Evolutionary conservation across 176 grass and related monocot species (phyloP), one percentile per base, ranked within the genome.

Genomic region (Cenchrus purpureus): DNA sequence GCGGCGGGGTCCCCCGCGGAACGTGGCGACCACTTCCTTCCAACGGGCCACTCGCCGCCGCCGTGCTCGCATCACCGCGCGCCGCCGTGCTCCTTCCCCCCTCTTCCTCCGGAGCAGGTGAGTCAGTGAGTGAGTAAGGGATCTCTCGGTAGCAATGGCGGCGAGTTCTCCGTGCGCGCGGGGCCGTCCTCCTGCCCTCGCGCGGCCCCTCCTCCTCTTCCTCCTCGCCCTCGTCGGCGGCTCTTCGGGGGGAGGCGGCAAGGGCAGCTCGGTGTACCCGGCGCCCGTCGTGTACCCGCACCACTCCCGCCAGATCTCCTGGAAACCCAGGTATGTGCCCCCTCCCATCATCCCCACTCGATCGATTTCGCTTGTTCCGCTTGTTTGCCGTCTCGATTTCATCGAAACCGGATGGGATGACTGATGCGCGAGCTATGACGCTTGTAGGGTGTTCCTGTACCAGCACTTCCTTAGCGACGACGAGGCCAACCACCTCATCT

Each of bases 401-500:
- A 15, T 25, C 60, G 45, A 34, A 50, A 56, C 28, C 17, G 25
- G 25, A 72, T 20, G 5, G 12, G 70, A 54, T 54, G 16, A 55
- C 48, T 87, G 10, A 85, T 8, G 53, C 7, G 65, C 69, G 77
- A 77, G 86, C 31, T 64, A 14, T 82, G 65, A 46, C 42, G 66
- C 73, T 25, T 75, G 67, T 13, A 93, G 95, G 84, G 94, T 82
- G 28, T 96, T 92, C 77, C 78, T 96, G 59, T 96, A 99, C 85
- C 84, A 94, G 80, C 86, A 86, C 59, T 99, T 96, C 79, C 88
- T 99, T 74, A 94, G 75, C 56, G 88, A 92, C 59, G 86, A 94
- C 86, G 97, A 99, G 85, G 92, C 90, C 71, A 93, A 99, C 79
- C 97, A 99, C 80, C 83, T 99, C 71, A 87, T 94, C 69, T 91